Evolutionary conservation across 441 rosid species (phyloP), one percentile per base, ranked within the genome.

Genomic region (Populus hybrid): DNA sequence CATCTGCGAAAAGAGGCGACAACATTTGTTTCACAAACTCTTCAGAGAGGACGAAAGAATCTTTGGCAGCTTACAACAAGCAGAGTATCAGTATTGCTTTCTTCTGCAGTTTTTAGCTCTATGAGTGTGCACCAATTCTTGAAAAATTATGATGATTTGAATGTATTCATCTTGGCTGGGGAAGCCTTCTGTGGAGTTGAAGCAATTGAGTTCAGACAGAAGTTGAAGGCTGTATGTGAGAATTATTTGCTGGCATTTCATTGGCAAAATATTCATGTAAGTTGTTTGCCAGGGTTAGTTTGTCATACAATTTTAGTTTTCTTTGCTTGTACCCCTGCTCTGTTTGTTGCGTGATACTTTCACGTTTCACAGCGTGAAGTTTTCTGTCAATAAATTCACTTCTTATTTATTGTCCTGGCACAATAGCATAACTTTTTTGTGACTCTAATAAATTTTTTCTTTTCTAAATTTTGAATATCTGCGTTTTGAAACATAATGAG

Each of bases 41-140:
- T 97, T 85, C 93, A 84, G 78, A 89, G 95, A 85, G 99, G 99
- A 74, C 83, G 98, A 28, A 93, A 87, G 86, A 93, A 94, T 89
- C 95, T 97, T 79, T 97, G 99, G 99, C 99, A 94, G 76, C 99
- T 97, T 79, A 93, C 91, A 42, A 92, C 98, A 74, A 97, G 97
- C 86, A 90, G 98, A 74, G 84, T 93, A 70, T 92, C 97, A 63
- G 99, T 94, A 70, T 84, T 97, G 88, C 97, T 97, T 83, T 97
- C 98, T 84, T 90, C 98, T 72, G 83, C 93, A 77, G 93, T 92
- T 78, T 90, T 85, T 87, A 84, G 90, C 82, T 92, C 99, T 36
- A 92, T 87, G 64, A 97, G 99, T 89, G 90, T 92, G 83, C 97
- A 94, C 81, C 99, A 94, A 83, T 97, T 93, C 86, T 88, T 97